Evolutionary conservation across 805 yeast genomes (phyloP).

Genomic region (Wickerhamomyces xylosicus): DNA sequence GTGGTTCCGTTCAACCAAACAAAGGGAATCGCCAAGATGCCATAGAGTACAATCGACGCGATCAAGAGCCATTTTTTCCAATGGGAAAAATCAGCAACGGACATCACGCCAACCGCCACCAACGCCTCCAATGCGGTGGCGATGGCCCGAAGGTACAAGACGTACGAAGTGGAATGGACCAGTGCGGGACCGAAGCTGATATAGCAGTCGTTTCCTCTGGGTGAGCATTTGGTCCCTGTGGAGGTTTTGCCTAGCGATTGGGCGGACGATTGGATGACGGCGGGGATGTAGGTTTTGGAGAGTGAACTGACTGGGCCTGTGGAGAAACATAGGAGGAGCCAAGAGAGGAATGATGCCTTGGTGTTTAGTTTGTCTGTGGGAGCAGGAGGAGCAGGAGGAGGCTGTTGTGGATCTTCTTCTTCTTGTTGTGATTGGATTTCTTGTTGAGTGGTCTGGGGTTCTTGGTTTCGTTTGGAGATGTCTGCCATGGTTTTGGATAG

Average conservation of each 20-base stretch:
- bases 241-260: constrained; percentile 21
- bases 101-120: constrained; percentile 26
- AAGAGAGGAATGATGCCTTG: constrained; percentile 19
- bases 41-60: constrained; percentile 23
- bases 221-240: constrained; percentile 18
- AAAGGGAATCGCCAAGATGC: constrained; percentile 27
- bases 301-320: constrained; percentile 34
- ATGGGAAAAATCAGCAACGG: constrained; percentile 30
- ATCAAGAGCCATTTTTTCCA: constrained; percentile 25
- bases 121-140: constrained; percentile 29
- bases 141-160: constrained; percentile 26
- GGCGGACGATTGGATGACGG: constrained; percentile 28
- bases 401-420: too few species aligned
- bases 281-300: constrained; percentile 31
- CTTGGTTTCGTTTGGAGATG: too few species aligned
- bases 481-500: too few species aligned
- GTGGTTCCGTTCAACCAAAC: constrained; percentile 19
- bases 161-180: constrained; percentile 27
- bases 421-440: too few species aligned
- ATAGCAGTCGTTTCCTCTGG: constrained; percentile 27
- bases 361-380: too few species aligned
- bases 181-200: constrained; percentile 24
- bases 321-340: constrained; percentile 29
- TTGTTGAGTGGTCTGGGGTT: too few species aligned
- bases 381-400: too few species aligned